A percentile compares a stretch with the other conserved stretches of the same genome.
These are phyloP conservation scores for Sphagnum tenellum DNA, from an alignment of 225 moss, liverwort and hornwort genomes.

Conservation along the genomic window DNA sequence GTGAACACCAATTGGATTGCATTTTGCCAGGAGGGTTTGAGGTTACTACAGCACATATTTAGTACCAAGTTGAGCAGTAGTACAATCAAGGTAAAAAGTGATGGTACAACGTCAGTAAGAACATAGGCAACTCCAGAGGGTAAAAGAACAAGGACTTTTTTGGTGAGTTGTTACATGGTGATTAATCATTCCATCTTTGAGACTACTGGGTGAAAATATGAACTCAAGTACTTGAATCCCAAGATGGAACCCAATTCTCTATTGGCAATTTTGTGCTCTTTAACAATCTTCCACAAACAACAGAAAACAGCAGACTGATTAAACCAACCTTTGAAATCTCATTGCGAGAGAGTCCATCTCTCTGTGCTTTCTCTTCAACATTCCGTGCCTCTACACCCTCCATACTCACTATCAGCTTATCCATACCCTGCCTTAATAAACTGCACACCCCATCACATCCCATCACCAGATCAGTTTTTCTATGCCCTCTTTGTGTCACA, in stretches of 20 bases:
- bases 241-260: not conserved
- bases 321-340: conserved; percentile 32
- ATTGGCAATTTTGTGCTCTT: conserved; percentile 1
- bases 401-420: conserved; percentile 56
- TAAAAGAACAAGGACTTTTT: no score
- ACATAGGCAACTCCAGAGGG: no score
- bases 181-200: no score
- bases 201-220: no score
- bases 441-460: conserved; percentile 10
- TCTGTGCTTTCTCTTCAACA: conserved; percentile 22
- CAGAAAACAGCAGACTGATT: not conserved
- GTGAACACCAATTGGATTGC: no score
- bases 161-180: no score
- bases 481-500: not conserved
- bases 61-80: not conserved
- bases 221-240: no score
- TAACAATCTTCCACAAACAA: not conserved
- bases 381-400: conserved; percentile 36
- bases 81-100: not conserved
- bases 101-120: no score
- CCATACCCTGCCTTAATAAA: conserved; percentile 62
- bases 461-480: not conserved
- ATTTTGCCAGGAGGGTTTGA: no score
- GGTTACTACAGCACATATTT: not conserved
- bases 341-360: conserved; percentile 30